Base-by-base conservation (phyloP, 148 eudicot species). In the Simmondsia chinensis region DNA sequence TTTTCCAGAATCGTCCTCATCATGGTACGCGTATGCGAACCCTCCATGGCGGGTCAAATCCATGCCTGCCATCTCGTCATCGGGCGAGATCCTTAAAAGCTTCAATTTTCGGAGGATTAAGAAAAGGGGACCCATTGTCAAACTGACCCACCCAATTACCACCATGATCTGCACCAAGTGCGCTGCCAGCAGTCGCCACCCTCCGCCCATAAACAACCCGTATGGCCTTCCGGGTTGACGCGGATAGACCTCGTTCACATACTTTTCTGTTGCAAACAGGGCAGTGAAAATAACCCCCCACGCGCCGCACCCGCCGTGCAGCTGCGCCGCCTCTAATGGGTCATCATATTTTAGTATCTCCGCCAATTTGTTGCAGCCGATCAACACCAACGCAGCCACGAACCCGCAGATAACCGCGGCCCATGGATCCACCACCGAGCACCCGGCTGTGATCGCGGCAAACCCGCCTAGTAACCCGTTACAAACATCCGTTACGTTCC, bases 191-290 rank as follows among this genome's bases (percentile, higher is more conserved):
- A 79, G 72, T 44, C 39, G 52, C 31, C 68, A 68, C 5, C 86
- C 86, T 20, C 86, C 81, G 12, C 86, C 80, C 81, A 74, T 74
- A n/a, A 79, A 65, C 57, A 79, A 43, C 46, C 86, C 86, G 35
- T 68, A 70, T 3, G 78, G 78, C 9, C 85, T 42, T 4, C 50
- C 72, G 14, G 63, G 56, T 35, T 39, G 46, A 4, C 59, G 55
- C 7, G 67, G 62, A 35, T 79, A 79, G 3, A 71, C 81, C 51
- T 74, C 78, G 28, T 62, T 37, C n/a, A 79, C 78, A 43, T 71
- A 74, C 36, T 47, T 42, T 33, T 79, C 37, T 5, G n/a, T 35
- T 0, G 81, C 86, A n/a, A 79, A 79, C 10, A 79, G 46, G 1
- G 68, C 78, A 4, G 86, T 79, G 50, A 74, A 79, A 1, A 79